Percentiles rank a stretch among this genome's conserved stretches.
Conservation (phyloP, 495 filamentous ascomycete species). For the Halenospora varia region DNA sequence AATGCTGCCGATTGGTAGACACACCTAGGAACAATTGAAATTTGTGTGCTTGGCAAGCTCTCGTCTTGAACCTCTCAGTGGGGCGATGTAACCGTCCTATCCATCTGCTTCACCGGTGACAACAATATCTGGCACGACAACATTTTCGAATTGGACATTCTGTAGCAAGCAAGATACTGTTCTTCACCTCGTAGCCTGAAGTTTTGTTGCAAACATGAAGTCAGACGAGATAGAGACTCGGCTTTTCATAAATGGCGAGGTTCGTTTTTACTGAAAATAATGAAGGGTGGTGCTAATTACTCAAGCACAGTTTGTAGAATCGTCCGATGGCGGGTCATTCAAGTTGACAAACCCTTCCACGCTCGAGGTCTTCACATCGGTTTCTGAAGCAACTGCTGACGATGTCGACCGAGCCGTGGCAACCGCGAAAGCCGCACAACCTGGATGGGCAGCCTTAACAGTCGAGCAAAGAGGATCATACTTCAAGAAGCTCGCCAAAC, state of each 20-base stretch:
- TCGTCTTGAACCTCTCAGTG: no score
- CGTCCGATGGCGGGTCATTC: slow-evolving; percentile 32
- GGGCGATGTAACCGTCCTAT: no score
- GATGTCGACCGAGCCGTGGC: slow-evolving; percentile 58
- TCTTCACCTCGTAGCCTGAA: neutral
- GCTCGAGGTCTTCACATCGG: slow-evolving; percentile 38
- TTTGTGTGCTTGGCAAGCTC: no score
- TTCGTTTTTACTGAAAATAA: slow-evolving; percentile 4
- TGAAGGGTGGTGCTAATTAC: neutral
- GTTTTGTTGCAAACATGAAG: neutral
- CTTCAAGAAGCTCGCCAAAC: slow-evolving; percentile 76
- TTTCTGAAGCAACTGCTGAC: slow-evolving; percentile 86
- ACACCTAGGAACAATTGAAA: no score
- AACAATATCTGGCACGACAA: no score
- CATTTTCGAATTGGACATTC: no score
- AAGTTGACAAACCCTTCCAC: slow-evolving; percentile 32
- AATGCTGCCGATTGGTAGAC: no score
- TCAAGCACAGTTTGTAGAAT: slow-evolving; percentile 30
- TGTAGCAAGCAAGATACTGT: no score
- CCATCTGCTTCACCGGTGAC: no score
- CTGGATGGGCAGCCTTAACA: slow-evolving; percentile 64
- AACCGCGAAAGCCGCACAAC: slow-evolving; percentile 83
- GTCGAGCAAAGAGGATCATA: slow-evolving; percentile 69
- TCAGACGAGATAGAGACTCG: slow-evolving; percentile 26
- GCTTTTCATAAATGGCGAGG: slow-evolving; percentile 37